Percentiles rank a stretch among this genome's conserved stretches.
Conservation (phyloP, 305 asterid genomes). For the Solanum aculeatissimum region DNA sequence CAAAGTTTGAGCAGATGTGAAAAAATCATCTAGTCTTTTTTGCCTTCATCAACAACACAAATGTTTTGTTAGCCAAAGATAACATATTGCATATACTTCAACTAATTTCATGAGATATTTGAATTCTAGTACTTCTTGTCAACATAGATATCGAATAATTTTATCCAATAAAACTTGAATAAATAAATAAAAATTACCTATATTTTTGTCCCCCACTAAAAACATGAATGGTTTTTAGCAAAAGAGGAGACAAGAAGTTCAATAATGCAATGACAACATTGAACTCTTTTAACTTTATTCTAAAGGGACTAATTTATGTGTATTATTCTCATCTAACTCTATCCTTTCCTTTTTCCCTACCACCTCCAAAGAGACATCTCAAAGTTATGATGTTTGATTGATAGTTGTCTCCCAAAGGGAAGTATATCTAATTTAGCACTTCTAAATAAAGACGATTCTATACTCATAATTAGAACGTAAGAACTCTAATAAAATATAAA, state of each 20-base stretch:
- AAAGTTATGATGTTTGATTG: background rate
- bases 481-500: background rate
- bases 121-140: background rate
- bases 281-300: background rate
- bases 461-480: background rate
- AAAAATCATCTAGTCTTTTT: background rate
- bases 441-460: background rate
- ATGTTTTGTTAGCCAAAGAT: background rate
- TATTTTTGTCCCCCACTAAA: background rate
- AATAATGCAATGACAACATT: background rate
- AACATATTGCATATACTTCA: background rate
- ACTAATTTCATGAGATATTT: background rate
- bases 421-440: conserved; percentile 11
- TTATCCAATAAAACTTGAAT: background rate
- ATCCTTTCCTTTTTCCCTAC: background rate
- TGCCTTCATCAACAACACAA: background rate
- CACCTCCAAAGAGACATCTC: background rate
- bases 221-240: background rate
- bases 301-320: background rate
- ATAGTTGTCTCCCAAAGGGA: conserved; percentile 52
- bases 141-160: background rate
- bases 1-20: background rate
- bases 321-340: background rate
- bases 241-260: background rate
- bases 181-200: background rate